These are phyloP conservation scores for Colletotrichum sublineola DNA, from an alignment of 2,329 filamentous ascomycete genomes.

Conservation along the genomic window DNA sequence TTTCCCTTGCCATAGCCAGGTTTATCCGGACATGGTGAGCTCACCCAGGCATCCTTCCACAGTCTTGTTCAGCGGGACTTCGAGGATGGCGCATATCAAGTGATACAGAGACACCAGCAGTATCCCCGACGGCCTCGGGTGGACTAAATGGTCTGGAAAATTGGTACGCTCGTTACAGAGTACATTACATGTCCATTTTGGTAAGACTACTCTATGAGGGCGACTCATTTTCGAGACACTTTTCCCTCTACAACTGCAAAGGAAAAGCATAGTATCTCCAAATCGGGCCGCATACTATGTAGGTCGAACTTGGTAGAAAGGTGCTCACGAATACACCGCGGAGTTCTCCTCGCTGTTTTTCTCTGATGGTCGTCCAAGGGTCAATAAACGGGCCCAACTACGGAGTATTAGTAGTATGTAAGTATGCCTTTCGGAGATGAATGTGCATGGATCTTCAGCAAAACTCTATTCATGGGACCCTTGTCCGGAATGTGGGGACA, in stretches of 20 bases:
- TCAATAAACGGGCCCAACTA: not conserved
- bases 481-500: not conserved
- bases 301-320: not conserved
- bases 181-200: not conserved
- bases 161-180: not conserved
- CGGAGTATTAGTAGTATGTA: no score
- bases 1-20: slow-evolving; percentile 10
- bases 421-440: slow-evolving; percentile 29
- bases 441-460: slow-evolving; percentile 28
- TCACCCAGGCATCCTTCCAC: slow-evolving; percentile 15
- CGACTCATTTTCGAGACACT: not conserved
- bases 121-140: slow-evolving; percentile 14
- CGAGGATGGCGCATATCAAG: slow-evolving; percentile 16
- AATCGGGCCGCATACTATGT: not conserved
- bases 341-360: slow-evolving; percentile 31
- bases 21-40: slow-evolving; percentile 6
- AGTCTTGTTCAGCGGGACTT: slow-evolving; percentile 39
- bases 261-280: not conserved
- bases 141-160: slow-evolving; percentile 9
- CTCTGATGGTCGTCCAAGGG: no score
- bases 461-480: slow-evolving; percentile 30
- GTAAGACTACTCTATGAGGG: not conserved
- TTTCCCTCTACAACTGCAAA: not conserved
- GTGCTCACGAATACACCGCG: not conserved
- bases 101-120: slow-evolving; percentile 12